A percentile compares a stretch with the other conserved stretches of the same genome.
phyloP scores from a whole-genome alignment of 768 basidiomycete genomes.

The Phaeotremella skinneri region DNA sequence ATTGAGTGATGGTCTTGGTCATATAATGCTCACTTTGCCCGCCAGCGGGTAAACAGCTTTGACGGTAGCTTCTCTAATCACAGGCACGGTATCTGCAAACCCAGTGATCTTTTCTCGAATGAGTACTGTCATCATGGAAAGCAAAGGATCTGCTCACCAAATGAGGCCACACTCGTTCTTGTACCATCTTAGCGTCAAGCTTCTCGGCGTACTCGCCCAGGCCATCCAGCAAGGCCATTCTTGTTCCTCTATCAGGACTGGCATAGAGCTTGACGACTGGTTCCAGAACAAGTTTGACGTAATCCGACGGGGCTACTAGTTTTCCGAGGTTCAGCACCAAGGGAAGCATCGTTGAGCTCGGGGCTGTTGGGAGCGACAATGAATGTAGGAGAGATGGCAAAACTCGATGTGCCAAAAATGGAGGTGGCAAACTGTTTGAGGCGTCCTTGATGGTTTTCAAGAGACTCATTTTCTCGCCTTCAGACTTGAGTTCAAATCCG shows the following conservation, averaged over 20 bases:
- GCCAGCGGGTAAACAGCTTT: slow-evolving; percentile 80
- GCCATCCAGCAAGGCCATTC: slow-evolving; percentile 89
- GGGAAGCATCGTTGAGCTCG: slow-evolving; percentile 70
- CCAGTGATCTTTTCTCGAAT: slow-evolving; percentile 74
- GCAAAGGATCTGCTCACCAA: slow-evolving; percentile 59
- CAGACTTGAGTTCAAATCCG: slow-evolving; percentile 74
- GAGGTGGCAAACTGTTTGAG: slow-evolving; percentile 71
- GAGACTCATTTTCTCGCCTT: slow-evolving; percentile 71
- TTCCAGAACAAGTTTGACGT: slow-evolving; percentile 64
- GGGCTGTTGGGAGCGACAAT: slow-evolving; percentile 45
- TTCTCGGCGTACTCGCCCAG: slow-evolving; percentile 79
- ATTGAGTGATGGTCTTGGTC: slow-evolving; percentile 5
- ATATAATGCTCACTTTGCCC: slow-evolving; percentile 63
- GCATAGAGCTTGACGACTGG: slow-evolving; percentile 81
- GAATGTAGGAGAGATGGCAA: slow-evolving; percentile 69
- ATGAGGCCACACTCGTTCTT: slow-evolving; percentile 88
- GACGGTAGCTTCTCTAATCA: slow-evolving; percentile 91
- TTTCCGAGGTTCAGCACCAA: slow-evolving; percentile 77
- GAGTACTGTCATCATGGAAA: neutral
- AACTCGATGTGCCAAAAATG: slow-evolving; percentile 80
- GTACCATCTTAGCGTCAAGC: slow-evolving; percentile 77
- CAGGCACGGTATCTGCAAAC: slow-evolving; percentile 87
- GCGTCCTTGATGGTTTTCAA: slow-evolving; percentile 73
- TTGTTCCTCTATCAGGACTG: slow-evolving; percentile 85
- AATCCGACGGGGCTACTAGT: slow-evolving; percentile 63